Base-by-base conservation (phyloP, 1,139 yeast species). In the Debaryomyces udenii region DNA sequence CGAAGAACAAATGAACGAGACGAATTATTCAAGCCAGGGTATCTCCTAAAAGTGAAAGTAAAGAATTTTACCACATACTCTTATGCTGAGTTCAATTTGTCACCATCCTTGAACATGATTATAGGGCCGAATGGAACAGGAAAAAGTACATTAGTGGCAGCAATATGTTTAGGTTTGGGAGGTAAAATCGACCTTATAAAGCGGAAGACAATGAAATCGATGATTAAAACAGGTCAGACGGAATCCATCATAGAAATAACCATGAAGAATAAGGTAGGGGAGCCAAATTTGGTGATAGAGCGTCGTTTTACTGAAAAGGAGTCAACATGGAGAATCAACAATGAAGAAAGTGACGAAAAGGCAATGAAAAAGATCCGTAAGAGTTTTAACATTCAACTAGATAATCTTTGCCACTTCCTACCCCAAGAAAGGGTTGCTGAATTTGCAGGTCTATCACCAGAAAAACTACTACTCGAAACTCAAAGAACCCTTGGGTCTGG, bases 111-210 rank as follows among this genome's bases (percentile, higher is more conserved):
- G 57, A 94, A 94, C 59, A 81, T 94, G 88, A 86, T 94, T 44
- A 86, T 93, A 41, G 99, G 98, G 0, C 98, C 99, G 5, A 94
- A 94, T 58, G 99, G 99, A 29, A 82, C 96, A 0, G 99, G 99
- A 5, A 94, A 94, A 59, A 83, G 94, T 37, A 89, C 99, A 0
- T 79, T 93, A 52, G 96, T 93, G 5, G 89, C 97, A 44, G 98
- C 98, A 0, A 81, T 93, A 1, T 93, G 96, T 60, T 70, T 94
- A 30, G 97, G 97, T 0, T 68, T 94, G 11, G 94, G 86, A 1
- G 98, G 98, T 2, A 80, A 77, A 46, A 78, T 91, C 5, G 88
- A 83, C 27, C 70, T 83, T 34, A 78, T 91, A 47, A 95, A 94
- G n/a, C 78, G 96, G 39, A 87, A 87, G 42, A 81, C 79, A 36